Conservation (phyloP, 2,329 filamentous ascomycete genomes). For the Furcasterigmium sp. region DNA sequence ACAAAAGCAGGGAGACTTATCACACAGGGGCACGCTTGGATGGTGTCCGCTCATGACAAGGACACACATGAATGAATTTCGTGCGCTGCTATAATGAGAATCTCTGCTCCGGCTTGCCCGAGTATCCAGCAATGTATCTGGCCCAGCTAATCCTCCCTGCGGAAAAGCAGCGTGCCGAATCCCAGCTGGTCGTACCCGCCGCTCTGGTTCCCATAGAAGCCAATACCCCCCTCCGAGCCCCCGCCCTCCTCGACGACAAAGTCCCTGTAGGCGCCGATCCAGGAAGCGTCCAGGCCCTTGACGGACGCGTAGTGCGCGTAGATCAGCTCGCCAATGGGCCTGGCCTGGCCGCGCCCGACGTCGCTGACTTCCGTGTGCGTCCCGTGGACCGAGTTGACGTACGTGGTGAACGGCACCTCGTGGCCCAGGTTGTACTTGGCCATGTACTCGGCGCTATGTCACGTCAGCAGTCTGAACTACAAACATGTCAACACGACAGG, state of each 20-base stretch:
- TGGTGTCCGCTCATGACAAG: no score
- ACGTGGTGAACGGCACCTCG: conserved; percentile 3
- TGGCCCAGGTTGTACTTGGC: conserved; percentile 5
- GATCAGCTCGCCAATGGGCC: conserved; percentile 32
- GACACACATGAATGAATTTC: no score
- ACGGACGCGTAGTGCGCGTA: conserved; percentile 31
- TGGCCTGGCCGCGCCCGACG: conserved; percentile 21
- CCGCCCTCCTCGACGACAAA: conserved; percentile 21
- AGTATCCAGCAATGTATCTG: no score
- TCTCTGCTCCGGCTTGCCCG: no score
- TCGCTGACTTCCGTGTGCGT: conserved; percentile 20
- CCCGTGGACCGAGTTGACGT: conserved; percentile 2
- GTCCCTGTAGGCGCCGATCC: conserved; percentile 29
- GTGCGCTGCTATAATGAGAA: no score
- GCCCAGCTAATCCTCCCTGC: background rate
- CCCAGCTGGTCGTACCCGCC: conserved; percentile 35
- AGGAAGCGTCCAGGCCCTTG: conserved; percentile 29
- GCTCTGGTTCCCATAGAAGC: conserved; percentile 32
- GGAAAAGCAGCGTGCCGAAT: conserved; percentile 21
- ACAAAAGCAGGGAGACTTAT: no score
- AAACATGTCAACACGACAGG: no score
- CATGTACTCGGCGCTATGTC: conserved; percentile 1
- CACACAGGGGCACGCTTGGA: no score
- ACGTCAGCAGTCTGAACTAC: background rate
- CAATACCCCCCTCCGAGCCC: conserved; percentile 36